Evolutionary conservation across 2,329 filamentous ascomycete species (phyloP).

Genomic region (Aspergillus udagawae): DNA sequence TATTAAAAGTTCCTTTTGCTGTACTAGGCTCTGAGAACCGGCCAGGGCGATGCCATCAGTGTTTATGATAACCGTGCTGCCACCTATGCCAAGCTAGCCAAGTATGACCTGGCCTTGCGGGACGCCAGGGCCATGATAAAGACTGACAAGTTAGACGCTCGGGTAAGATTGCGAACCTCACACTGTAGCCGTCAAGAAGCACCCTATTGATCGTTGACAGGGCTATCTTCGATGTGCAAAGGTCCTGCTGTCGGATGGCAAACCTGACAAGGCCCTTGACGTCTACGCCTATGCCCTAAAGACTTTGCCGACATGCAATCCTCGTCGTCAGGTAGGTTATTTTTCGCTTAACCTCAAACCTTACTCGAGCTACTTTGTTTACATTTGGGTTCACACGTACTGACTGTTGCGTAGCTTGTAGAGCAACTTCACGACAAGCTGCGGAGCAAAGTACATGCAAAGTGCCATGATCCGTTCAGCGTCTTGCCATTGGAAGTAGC

Average conservation of each 20-base stretch:
- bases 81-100: constrained; percentile 50
- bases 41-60: constrained; percentile 30
- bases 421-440: constrained; percentile 48
- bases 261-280: constrained; percentile 50
- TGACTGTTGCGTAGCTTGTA: constrained; percentile 31
- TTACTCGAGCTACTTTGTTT: background rate
- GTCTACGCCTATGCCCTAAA: constrained; percentile 58
- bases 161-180: constrained; percentile 28
- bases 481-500: constrained; percentile 53
- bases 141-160: constrained; percentile 47
- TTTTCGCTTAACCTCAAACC: background rate
- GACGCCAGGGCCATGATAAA: constrained; percentile 58
- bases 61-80: constrained; percentile 55
- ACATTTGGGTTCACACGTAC: background rate
- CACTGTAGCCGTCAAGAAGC: background rate
- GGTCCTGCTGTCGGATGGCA: constrained; percentile 44
- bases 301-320: constrained; percentile 42
- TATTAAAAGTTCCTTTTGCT: constrained; percentile 1
- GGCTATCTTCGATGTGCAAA: constrained; percentile 57
- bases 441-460: constrained; percentile 24
- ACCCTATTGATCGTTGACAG: constrained; percentile 17
- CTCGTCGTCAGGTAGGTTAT: constrained; percentile 26
- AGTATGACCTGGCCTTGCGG: constrained; percentile 49
- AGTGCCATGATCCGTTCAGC: constrained; percentile 47
- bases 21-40: constrained; percentile 35